A percentile compares a stretch with the other conserved stretches of the same genome.
These are phyloP conservation scores for Boletus speciosus DNA, from an alignment of 768 basidiomycete genomes.

Conservation along the genomic window DNA sequence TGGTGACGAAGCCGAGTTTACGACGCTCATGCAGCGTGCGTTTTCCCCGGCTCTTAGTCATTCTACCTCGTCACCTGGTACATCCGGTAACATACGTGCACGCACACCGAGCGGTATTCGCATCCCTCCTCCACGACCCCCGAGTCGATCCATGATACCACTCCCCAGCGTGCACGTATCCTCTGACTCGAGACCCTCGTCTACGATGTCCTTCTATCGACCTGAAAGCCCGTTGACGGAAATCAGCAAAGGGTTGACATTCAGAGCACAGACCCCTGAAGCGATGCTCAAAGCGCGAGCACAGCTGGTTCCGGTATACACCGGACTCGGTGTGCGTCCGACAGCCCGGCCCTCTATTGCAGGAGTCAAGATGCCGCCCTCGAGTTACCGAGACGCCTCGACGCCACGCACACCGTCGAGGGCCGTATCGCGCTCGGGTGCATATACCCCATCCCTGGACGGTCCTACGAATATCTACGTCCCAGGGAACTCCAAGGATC, in stretches of 20 bases:
- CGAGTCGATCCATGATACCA: slow-evolving; percentile 82
- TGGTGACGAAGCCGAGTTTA: slow-evolving; percentile 41
- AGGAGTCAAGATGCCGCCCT: slow-evolving; percentile 56
- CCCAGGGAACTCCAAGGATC: slow-evolving; percentile 66
- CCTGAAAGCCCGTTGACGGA: slow-evolving; percentile 51
- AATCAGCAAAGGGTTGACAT: slow-evolving; percentile 30
- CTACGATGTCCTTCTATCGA: slow-evolving; percentile 66
- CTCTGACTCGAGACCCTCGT: slow-evolving; percentile 65
- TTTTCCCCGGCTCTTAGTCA: slow-evolving; percentile 56
- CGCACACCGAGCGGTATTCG: slow-evolving; percentile 41
- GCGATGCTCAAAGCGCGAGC: slow-evolving; percentile 54
- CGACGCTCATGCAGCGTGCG: slow-evolving; percentile 52
- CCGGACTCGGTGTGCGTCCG: slow-evolving; percentile 38
- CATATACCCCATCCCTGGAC: slow-evolving; percentile 58
- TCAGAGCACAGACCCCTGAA: slow-evolving; percentile 70
- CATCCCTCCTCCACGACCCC: slow-evolving; percentile 63
- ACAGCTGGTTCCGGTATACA: slow-evolving; percentile 56
- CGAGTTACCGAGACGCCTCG: slow-evolving; percentile 67
- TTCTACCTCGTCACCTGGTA: slow-evolving; percentile 43
- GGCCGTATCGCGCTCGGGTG: slow-evolving; percentile 61
- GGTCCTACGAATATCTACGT: slow-evolving; percentile 58
- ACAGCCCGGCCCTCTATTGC: slow-evolving; percentile 38
- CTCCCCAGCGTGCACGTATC: slow-evolving; percentile 70
- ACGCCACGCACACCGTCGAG: slow-evolving; percentile 58
- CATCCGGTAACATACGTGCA: slow-evolving; percentile 23